Evolutionary conservation across 106 monocot species (phyloP).

Genomic region (Ottelia alismoides): DNA sequence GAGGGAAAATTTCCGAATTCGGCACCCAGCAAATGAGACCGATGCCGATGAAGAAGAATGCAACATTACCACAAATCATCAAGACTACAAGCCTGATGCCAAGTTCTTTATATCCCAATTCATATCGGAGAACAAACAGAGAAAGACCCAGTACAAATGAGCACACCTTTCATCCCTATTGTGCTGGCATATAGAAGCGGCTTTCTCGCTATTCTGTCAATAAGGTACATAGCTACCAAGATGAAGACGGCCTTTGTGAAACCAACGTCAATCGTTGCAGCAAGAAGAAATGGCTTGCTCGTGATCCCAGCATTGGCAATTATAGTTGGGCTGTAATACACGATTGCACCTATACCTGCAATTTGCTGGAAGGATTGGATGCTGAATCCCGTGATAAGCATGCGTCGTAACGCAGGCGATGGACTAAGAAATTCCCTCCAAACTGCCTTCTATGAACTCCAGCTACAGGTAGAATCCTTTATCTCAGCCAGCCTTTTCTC

Average conservation of each 20-base stretch:
- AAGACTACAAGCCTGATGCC: conserved; percentile 13
- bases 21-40: conserved; percentile 35
- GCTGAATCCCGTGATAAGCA: conserved; percentile 20
- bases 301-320: conserved; percentile 22
- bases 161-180: conserved; percentile 21
- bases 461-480: conserved; percentile 9
- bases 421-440: conserved; percentile 34
- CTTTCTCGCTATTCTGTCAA: conserved; percentile 26
- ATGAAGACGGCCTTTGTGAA: conserved; percentile 33
- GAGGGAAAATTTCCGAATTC: conserved; percentile 29
- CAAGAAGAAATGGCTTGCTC: conserved; percentile 14
- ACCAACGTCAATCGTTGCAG: conserved; percentile 25
- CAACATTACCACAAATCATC: conserved; percentile 26
- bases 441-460: not conserved
- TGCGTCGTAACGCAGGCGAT: conserved; percentile 17
- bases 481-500: conserved; percentile 22
- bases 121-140: conserved; percentile 1
- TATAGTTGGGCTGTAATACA: conserved; percentile 31
- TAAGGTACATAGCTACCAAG: conserved; percentile 21
- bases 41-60: conserved; percentile 31
- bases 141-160: conserved; percentile 12
- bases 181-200: conserved; percentile 29
- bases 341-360: conserved; percentile 30
- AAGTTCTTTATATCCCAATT: not conserved
- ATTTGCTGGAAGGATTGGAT: conserved; percentile 37